phyloP scores from a whole-genome alignment of 148 eudicot species.

The Dianthus caryophyllus region DNA sequence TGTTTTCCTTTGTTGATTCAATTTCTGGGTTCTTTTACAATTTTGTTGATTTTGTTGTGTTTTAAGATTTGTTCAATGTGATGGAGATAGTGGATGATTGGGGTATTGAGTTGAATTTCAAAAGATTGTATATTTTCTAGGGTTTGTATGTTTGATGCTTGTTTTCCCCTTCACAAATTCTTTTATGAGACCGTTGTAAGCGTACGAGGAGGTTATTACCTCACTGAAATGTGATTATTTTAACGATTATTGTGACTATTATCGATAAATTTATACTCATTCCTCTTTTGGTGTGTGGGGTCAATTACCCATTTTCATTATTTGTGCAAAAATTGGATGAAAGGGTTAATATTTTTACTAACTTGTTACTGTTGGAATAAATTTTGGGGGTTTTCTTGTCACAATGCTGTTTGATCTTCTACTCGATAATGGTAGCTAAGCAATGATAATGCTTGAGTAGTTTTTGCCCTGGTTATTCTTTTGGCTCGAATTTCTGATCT shows the following conservation, averaged over 20 bases:
- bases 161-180: too few relatives aligned
- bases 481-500: not conserved
- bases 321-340: conserved; percentile 6
- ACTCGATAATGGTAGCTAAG: not conserved
- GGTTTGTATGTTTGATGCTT: conserved; percentile 10
- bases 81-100: too few relatives aligned
- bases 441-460: not conserved
- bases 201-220: too few relatives aligned
- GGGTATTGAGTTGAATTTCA: too few relatives aligned
- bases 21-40: conserved; percentile 6
- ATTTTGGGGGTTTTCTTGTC: conserved; percentile 1
- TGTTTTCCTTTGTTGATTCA: conserved; percentile 5
- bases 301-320: not conserved
- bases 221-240: too few relatives aligned
- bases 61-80: not conserved
- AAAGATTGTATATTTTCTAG: conserved; percentile 7
- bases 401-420: not conserved
- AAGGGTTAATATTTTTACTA: not conserved
- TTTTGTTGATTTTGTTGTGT: conserved; percentile 18
- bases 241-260: too few relatives aligned
- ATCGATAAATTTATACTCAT: too few relatives aligned
- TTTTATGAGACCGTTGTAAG: too few relatives aligned
- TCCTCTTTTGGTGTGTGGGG: conserved; percentile 7
- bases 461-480: not conserved
- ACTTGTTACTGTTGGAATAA: not conserved